A percentile compares a stretch with the other conserved stretches of the same genome.
Conservation (phyloP, 2,329 filamentous ascomycete species). For the Ophiostoma piceae region DNA sequence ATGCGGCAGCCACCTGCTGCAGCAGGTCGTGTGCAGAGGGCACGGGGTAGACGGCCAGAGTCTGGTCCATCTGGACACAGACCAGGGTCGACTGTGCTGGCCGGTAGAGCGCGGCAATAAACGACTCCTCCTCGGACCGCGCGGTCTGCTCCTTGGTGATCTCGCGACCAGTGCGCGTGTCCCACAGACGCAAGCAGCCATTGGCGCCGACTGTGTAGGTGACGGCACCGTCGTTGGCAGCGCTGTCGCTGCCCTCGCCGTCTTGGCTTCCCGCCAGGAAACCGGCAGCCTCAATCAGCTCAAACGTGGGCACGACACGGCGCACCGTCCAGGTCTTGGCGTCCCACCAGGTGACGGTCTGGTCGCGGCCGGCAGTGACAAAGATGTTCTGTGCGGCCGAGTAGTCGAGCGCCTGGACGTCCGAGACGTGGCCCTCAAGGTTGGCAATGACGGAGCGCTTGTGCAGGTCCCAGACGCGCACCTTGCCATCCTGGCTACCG, state of each 20-base stretch:
- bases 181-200: conserved; percentile 79
- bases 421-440: conserved; percentile 88
- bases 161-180: conserved; percentile 69
- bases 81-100: conserved; percentile 64
- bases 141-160: conserved; percentile 66
- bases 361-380: conserved; percentile 82
- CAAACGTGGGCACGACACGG: conserved; percentile 75
- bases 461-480: conserved; percentile 86
- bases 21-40: conserved; percentile 36
- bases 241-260: background rate
- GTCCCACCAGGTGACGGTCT: conserved; percentile 92
- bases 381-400: conserved; percentile 68
- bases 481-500: conserved; percentile 88
- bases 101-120: conserved; percentile 67
- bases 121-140: conserved; percentile 57
- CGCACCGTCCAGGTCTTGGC: conserved; percentile 75
- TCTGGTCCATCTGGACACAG: conserved; percentile 84
- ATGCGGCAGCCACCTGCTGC: conserved; percentile 18
- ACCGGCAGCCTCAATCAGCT: conserved; percentile 77
- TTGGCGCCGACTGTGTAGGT: conserved; percentile 82
- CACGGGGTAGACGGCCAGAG: conserved; percentile 64
- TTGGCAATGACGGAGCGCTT: conserved; percentile 72
- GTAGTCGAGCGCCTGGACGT: conserved; percentile 83
- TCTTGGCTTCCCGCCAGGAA: conserved; percentile 55
- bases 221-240: conserved; percentile 37